Base-by-base conservation (phyloP, 148 eudicot species). In the Bassia scoparia region DNA sequence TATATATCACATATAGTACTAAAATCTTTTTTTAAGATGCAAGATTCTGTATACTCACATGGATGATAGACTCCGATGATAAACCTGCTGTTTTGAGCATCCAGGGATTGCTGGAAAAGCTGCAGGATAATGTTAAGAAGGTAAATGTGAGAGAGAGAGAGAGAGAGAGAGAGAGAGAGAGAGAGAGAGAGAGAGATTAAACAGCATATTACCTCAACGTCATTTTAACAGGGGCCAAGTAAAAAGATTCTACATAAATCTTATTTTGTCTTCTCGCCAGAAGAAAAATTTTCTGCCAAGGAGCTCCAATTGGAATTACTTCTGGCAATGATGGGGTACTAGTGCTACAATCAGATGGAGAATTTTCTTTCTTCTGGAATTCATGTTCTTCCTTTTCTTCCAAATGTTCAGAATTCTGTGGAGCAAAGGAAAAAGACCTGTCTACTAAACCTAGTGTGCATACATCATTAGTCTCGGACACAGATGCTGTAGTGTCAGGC, bases 81-180 rank as follows among this genome's bases (percentile, higher is more conserved):
- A 91, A 88, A 66, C 88, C 83, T 53, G 90, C 90, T 77, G 82
- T 85, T 75, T 86, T 90, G 59, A 91, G 96, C 81, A 86, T 84
- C 97, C 97, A 91, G 37, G 98, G 98, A 70, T 83, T 88, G 82
- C 98, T 95, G 24, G 97, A 95, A 77, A 95, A 95, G 87, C 98
- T 95, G 96, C 70, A 85, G 30, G 16, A 74, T 43, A 59, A 69
- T 35, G 37, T 27, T 56, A 5, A 43, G 9, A 58, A 52, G 12
- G 34, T 9, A 72, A 76, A 73, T 54, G 18, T 24, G 66, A 33
- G 69, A 26, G 35, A 59, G 67, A 52, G 27, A 71, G 78, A 11
- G 8, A 67, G 27, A 43, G 3, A 6, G 33, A 75, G 35, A 59
- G 67, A 52, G 27, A 71, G 78, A 11, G 8, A 67, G 27, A 43